Base-by-base conservation (phyloP, 2,329 filamentous ascomycete genomes). In the Gliomastix tumulicola region DNA sequence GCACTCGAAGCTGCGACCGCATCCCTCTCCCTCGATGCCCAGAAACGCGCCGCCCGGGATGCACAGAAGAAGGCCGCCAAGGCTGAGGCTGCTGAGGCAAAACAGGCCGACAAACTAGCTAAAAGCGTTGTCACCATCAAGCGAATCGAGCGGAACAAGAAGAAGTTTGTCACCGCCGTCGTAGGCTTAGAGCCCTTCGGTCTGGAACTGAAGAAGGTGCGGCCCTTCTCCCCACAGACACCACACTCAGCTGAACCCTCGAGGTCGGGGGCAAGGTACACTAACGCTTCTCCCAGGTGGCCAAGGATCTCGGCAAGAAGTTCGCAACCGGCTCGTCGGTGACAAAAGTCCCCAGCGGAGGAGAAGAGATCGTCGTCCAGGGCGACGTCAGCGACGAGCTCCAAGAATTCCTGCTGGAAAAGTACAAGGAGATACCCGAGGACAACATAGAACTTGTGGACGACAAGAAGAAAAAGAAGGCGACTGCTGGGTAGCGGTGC, bases 291-390 rank as follows among this genome's bases (percentile, higher is more conserved):
- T 22, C 16, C 38, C 28, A 68, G 65, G 72, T 94, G 7, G 82
- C 89, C 40, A 97, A 97, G 70, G 92, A 97, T 54, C 82, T 97
- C 49, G 92, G 92, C 44, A 98, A 97, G 76, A 97, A 96, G 66
- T 97, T 98, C 56, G 92, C 92, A 21, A 97, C 92, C 9, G 92
- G 92, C 1, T 84, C 82, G 13, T 89, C 83, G 31, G 92, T 98
- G 31, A 97, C 90, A 8, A 95, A 96, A 66, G 76, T 84, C 2
- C 76, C 88, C 1, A 81, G 79, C 38, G 88, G 87, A 17, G 85
- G 85, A 15, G 92, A 98, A 63, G 92, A 97, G 65, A 97, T 98
- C 57, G 94, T 94, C 5, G 88, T 98, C 16, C 92, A 98, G 65
- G 92, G 92, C 22, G 92, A 98, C 65, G 81, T 98, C 44, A 94